Percentiles rank a stretch among this genome's conserved stretches.
phyloP scores from a whole-genome alignment of 2,329 filamentous ascomycete species.

The Aureobasidium sp. region DNA sequence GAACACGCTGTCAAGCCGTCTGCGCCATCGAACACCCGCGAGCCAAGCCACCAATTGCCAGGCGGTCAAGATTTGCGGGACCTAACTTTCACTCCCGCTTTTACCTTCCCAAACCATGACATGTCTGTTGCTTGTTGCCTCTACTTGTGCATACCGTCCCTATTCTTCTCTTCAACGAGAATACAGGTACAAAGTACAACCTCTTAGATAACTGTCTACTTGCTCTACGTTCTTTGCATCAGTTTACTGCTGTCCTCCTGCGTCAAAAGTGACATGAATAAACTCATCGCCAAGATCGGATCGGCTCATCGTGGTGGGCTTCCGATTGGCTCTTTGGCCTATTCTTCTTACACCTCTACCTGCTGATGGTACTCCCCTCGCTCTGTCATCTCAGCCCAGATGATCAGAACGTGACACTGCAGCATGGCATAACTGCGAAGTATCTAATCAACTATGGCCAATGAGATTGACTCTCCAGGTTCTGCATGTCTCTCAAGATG shows the following conservation, averaged over 20 bases:
- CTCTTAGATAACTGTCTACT: background rate
- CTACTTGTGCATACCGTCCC: background rate
- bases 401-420: no score
- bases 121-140: background rate
- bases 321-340: background rate
- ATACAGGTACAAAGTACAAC: background rate
- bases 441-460: background rate
- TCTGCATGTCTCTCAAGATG: background rate
- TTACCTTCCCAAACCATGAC: background rate
- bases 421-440: no score
- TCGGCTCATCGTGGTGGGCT: background rate
- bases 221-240: background rate
- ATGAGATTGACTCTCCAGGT: no score
- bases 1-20: slow-evolving; percentile 1
- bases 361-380: background rate
- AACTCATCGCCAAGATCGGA: background rate
- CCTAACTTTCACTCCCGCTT: slow-evolving; percentile 4
- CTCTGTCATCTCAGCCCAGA: no score
- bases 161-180: background rate
- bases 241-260: background rate
- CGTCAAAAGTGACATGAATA: background rate
- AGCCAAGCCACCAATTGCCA: background rate
- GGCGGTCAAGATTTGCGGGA: slow-evolving; percentile 11
- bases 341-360: background rate
- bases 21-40: background rate